These are phyloP conservation scores for Rhytidiadelphus loreus DNA, from an alignment of 225 moss, liverwort and hornwort genomes.

Conservation along the genomic window DNA sequence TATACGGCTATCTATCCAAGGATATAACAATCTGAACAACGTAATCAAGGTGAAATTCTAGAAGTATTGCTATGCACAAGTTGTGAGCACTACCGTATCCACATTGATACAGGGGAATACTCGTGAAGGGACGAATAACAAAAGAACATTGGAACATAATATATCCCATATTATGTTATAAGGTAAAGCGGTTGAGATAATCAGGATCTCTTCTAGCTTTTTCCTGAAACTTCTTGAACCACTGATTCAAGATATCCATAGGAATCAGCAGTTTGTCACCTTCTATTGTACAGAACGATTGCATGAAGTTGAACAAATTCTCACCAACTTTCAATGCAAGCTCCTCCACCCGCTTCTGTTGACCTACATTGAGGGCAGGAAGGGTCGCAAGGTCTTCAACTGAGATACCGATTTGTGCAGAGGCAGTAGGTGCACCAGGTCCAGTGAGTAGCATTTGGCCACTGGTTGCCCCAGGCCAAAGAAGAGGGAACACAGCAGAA, in stretches of 20 bases:
- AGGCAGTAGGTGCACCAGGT: constrained; percentile 61
- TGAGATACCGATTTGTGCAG: constrained; percentile 81
- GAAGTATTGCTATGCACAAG: background rate
- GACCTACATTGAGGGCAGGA: constrained; percentile 69
- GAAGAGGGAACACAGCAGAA: constrained; percentile 76
- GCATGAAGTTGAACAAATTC: constrained; percentile 94
- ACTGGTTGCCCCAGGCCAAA: constrained; percentile 55
- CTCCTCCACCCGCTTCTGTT: constrained; percentile 84
- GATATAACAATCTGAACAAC: background rate
- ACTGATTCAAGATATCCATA: constrained; percentile 85
- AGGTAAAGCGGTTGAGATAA: constrained; percentile 72
- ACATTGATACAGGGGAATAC: background rate
- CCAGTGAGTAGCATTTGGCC: constrained; percentile 85
- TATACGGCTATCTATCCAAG: background rate
- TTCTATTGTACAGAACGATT: constrained; percentile 81
- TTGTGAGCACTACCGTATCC: background rate
- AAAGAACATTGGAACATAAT: background rate
- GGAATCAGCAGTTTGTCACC: constrained; percentile 87
- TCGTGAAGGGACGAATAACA: background rate
- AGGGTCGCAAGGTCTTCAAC: constrained; percentile 70
- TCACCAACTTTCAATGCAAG: constrained; percentile 92
- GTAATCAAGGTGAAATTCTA: background rate
- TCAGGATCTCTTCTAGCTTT: constrained; percentile 74
- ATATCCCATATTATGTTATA: constrained; percentile 19
- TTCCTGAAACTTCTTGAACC: constrained; percentile 97